phyloP scores from a whole-genome alignment of 192 early-diverging fungal species.

The Globomyces pollinis-pini region DNA sequence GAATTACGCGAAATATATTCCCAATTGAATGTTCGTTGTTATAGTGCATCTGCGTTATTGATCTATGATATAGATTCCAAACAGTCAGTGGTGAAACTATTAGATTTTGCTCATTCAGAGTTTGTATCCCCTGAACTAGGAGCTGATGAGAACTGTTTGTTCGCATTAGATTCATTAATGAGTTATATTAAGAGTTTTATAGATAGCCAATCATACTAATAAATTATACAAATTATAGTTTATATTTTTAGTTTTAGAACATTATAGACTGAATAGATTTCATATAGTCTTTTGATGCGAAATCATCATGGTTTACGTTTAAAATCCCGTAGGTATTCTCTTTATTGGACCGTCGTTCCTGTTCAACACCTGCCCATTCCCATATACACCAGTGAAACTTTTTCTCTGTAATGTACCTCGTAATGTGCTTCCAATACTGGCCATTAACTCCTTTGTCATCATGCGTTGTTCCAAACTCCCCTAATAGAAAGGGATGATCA shows the following conservation, averaged over 20 bases:
- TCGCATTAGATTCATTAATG: too few species aligned
- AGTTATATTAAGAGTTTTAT: too few species aligned
- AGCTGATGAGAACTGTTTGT: too few species aligned
- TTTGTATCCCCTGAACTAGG: too few species aligned
- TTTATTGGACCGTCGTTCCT: background rate
- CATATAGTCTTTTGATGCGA: background rate
- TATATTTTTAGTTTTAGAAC: background rate
- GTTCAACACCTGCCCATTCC: slow-evolving; percentile 1
- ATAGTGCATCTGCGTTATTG: too few species aligned
- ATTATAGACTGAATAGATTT: background rate
- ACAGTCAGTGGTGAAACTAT: too few species aligned
- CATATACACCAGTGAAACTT: background rate
- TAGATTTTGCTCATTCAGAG: too few species aligned
- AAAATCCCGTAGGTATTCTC: background rate
- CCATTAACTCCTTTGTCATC: background rate
- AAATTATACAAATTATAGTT: too few species aligned
- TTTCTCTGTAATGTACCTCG: background rate
- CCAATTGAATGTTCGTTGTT: too few species aligned
- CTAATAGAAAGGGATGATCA: background rate
- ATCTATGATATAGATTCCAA: too few species aligned
- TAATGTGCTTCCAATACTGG: background rate
- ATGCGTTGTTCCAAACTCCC: background rate
- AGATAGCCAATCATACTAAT: too few species aligned
- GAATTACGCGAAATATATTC: too few species aligned
- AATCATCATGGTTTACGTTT: background rate